A percentile compares a stretch with the other conserved stretches of the same genome.
phyloP scores from a whole-genome alignment of 257 asterid genomes.

The Ocimum tenuiflorum region DNA sequence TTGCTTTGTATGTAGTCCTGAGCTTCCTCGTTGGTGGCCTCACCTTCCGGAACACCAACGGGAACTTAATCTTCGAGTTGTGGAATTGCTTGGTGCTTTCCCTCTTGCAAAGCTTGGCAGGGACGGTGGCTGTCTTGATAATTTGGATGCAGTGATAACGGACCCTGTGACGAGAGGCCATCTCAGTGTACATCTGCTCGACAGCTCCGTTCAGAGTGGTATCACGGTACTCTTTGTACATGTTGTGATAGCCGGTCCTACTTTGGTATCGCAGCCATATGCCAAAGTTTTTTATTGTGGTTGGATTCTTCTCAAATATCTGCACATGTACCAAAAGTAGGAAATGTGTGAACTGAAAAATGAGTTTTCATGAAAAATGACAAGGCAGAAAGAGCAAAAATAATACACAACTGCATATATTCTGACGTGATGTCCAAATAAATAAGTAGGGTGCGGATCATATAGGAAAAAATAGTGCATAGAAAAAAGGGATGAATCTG shows the following conservation, averaged over 20 bases:
- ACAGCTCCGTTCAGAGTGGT: slow-evolving; percentile 25
- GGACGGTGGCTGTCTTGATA: slow-evolving; percentile 37
- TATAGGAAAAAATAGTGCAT: too few species aligned
- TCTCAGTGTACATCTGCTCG: slow-evolving; percentile 35
- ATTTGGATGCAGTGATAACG: slow-evolving; percentile 57
- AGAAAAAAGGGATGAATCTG: too few species aligned
- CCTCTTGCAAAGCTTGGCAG: slow-evolving; percentile 58
- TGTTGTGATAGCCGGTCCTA: slow-evolving; percentile 21
- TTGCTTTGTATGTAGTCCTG: slow-evolving; percentile 35
- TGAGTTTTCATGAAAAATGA: not conserved
- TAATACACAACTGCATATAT: not conserved
- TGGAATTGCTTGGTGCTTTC: slow-evolving; percentile 50
- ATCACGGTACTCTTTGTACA: slow-evolving; percentile 24
- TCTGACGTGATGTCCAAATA: not conserved
- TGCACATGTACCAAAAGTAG: not conserved
- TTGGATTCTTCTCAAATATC: slow-evolving; percentile 22
- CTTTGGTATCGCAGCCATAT: slow-evolving; percentile 21
- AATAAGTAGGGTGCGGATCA: too few species aligned
- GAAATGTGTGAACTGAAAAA: not conserved
- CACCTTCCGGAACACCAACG: slow-evolving; percentile 38
- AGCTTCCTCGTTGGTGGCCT: slow-evolving; percentile 37
- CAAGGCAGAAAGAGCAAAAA: not conserved
- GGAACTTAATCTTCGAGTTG: slow-evolving; percentile 37
- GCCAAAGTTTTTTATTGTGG: slow-evolving; percentile 23
- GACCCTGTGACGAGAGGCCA: slow-evolving; percentile 63